These are phyloP conservation scores for Kodamaea restingae DNA, from an alignment of 805 yeast genomes.

Conservation along the genomic window DNA sequence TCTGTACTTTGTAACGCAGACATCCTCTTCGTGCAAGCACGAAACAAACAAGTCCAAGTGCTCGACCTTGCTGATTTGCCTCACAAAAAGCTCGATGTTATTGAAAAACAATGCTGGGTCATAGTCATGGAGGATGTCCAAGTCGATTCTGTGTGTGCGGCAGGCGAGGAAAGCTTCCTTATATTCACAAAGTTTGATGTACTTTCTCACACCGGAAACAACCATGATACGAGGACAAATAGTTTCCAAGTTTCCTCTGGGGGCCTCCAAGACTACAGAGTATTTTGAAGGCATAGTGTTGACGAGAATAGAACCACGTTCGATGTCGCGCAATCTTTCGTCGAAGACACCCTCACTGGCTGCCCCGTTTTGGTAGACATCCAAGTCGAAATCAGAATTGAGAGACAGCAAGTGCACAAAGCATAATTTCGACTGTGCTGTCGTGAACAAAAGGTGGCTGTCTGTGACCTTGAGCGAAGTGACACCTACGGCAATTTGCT, in stretches of 20 bases:
- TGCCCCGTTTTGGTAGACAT: constrained; percentile 26
- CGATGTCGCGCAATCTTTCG: constrained; percentile 85
- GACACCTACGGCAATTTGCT: constrained; percentile 63
- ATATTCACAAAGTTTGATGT: constrained; percentile 56
- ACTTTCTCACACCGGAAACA: constrained; percentile 70
- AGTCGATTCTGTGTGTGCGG: constrained; percentile 85
- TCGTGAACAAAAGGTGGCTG: constrained; percentile 72
- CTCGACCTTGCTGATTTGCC: constrained; percentile 67
- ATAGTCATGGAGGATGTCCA: constrained; percentile 87
- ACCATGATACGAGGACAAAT: constrained; percentile 92
- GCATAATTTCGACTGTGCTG: constrained; percentile 79
- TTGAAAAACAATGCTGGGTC: constrained; percentile 63
- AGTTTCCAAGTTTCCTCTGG: constrained; percentile 94
- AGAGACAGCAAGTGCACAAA: constrained; percentile 64
- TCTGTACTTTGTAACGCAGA: constrained; percentile 70
- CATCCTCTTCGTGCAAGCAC: constrained; percentile 82
- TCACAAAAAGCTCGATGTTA: constrained; percentile 63
- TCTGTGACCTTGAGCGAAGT: constrained; percentile 78
- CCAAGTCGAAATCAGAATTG: constrained; percentile 28
- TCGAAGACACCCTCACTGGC: constrained; percentile 38
- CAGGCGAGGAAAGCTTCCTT: constrained; percentile 76
- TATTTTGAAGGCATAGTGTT: constrained; percentile 77
- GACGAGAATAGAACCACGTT: constrained; percentile 85
- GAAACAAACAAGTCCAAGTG: constrained; percentile 84
- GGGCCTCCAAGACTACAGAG: constrained; percentile 85